Conservation (phyloP, 352 stramenopile species). For the Phytophthora foliorum region DNA sequence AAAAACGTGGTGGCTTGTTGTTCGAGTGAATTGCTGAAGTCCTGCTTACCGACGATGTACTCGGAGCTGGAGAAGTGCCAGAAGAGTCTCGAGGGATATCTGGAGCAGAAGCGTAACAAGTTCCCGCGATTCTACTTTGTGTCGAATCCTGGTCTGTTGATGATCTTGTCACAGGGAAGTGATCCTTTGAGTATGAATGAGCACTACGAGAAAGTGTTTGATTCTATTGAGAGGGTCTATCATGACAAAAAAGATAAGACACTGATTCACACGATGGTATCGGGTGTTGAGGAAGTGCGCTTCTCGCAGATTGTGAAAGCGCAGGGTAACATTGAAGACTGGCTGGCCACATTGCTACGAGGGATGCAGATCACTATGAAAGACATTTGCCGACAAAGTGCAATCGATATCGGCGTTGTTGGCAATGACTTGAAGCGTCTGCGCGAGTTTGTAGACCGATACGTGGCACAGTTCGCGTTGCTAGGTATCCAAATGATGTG, state of each 20-base stretch:
- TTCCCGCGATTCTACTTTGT: conserved; percentile 99
- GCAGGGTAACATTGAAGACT: conserved; percentile 99
- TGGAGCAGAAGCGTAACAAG: conserved; percentile 99
- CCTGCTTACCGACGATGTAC: conserved; percentile 97
- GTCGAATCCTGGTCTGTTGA: conserved; percentile 97
- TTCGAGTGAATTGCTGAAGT: conserved; percentile 97
- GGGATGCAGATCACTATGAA: conserved; percentile 98
- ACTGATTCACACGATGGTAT: conserved; percentile 94
- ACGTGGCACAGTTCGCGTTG: conserved; percentile 96
- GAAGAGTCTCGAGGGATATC: conserved; percentile 98
- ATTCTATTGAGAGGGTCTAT: conserved; percentile 98
- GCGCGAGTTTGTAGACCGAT: conserved; percentile 95
- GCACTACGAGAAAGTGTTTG: conserved; percentile 99
- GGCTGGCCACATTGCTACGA: conserved; percentile 95
- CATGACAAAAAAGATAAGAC: conserved; percentile 99
- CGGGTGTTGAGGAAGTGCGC: conserved; percentile 95
- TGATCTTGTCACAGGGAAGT: conserved; percentile 97
- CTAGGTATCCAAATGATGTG: conserved; percentile 98
- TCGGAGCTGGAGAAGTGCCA: conserved; percentile 98
- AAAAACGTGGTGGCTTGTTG: conserved; percentile 95
- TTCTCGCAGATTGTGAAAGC: conserved; percentile 97
- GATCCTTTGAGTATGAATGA: conserved; percentile 99
- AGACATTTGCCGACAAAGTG: conserved; percentile 95
- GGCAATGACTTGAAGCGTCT: conserved; percentile 93
- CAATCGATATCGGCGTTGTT: conserved; percentile 93